Evolutionary conservation across 805 yeast genomes (phyloP).

Genomic region (Torulaspora delbrueckii): DNA sequence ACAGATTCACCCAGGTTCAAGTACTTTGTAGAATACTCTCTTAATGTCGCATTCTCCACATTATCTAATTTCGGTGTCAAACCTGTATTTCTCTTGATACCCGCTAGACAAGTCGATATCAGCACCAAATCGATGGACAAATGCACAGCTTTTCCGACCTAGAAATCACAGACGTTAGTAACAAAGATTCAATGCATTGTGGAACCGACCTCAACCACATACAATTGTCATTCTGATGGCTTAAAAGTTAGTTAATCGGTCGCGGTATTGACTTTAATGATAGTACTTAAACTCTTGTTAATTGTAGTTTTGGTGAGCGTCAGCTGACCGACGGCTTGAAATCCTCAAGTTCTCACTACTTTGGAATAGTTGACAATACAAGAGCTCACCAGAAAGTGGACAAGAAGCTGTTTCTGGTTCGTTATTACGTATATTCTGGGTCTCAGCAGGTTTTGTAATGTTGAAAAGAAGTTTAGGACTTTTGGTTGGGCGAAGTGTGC

Average conservation of each 20-base stretch:
- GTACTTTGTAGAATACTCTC: constrained; percentile 56
- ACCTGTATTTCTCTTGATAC: constrained; percentile 69
- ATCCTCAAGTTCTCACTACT: no score
- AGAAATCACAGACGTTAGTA: constrained; percentile 1
- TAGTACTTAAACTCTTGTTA: no score
- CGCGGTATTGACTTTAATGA: not conserved
- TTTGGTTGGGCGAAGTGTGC: constrained; percentile 5
- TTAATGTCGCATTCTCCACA: constrained; percentile 44
- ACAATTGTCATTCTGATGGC: not conserved
- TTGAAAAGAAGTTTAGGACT: constrained; percentile 5
- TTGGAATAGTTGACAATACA: no score
- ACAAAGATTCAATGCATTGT: not conserved
- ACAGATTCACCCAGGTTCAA: constrained; percentile 81
- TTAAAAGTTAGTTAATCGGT: not conserved
- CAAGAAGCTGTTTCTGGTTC: not conserved
- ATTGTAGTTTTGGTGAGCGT: not conserved
- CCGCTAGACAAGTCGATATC: constrained; percentile 64
- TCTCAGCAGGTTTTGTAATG: constrained; percentile 3
- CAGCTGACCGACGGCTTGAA: not conserved
- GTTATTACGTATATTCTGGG: not conserved
- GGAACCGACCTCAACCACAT: not conserved
- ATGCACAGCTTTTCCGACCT: constrained; percentile 55
- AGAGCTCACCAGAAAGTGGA: not conserved
- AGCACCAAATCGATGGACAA: constrained; percentile 54
- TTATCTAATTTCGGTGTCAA: constrained; percentile 51